Evolutionary conservation across 352 stramenopile species (phyloP).

Genomic region (Pythium phragmitis): DNA sequence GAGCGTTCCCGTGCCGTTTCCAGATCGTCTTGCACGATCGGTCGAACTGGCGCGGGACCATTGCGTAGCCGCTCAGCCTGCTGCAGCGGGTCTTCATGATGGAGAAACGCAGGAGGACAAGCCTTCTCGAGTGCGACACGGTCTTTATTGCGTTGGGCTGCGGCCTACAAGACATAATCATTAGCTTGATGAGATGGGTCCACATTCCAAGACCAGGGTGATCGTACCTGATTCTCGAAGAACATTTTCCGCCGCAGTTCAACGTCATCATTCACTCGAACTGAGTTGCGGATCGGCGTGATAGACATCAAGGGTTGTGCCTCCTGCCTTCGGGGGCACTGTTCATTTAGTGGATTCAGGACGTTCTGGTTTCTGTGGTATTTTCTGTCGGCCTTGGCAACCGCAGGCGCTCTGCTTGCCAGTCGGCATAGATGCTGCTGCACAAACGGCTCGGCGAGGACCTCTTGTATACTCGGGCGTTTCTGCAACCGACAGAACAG

Average conservation of each 20-base stretch:
- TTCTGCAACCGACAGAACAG: constrained; percentile 1
- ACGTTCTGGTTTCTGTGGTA: no score
- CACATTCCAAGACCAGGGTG: neutral
- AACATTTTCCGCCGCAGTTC: constrained; percentile 38
- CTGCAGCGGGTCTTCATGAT: neutral
- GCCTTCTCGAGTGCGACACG: constrained; percentile 45
- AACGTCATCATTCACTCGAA: neutral
- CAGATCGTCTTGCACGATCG: neutral
- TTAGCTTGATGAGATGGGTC: neutral
- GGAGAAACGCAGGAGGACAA: constrained; percentile 28
- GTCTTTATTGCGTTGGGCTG: constrained; percentile 53
- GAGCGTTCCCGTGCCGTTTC: neutral
- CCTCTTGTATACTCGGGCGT: constrained; percentile 13
- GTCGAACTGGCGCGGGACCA: neutral
- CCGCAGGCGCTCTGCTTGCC: neutral
- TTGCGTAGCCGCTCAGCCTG: neutral
- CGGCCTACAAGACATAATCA: constrained; percentile 31
- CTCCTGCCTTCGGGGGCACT: no score
- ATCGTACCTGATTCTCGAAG: constrained; percentile 66
- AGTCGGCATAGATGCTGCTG: constrained; percentile 15
- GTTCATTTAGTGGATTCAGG: no score
- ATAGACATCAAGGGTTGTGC: neutral
- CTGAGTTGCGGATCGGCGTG: neutral
- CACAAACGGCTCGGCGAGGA: constrained; percentile 18
- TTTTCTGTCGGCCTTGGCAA: no score